These are phyloP conservation scores for Arctium lappa DNA, from an alignment of 129 eudicot genomes.

Conservation along the genomic window DNA sequence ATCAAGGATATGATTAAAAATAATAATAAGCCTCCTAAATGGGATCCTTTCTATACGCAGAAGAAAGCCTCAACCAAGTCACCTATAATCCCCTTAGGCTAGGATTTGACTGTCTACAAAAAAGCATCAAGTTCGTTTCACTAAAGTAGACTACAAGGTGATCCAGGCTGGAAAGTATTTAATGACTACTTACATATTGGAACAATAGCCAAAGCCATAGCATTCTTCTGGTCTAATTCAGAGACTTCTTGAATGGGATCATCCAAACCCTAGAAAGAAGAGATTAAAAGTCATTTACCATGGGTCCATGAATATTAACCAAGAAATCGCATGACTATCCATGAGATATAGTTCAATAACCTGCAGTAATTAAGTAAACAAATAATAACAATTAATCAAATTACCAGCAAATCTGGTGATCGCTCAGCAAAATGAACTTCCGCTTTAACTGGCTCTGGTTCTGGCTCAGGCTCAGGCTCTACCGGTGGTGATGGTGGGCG, in stretches of 20 bases:
- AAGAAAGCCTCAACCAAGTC: neutral
- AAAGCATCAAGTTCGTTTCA: neutral
- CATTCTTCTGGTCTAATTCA: constrained; percentile 66
- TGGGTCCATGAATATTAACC: neutral
- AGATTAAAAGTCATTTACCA: neutral
- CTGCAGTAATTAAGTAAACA: neutral
- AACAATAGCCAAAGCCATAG: constrained; percentile 70
- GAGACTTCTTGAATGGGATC: constrained; percentile 64
- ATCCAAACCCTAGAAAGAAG: constrained; percentile 49
- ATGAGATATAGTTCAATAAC: neutral
- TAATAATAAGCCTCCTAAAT: neutral
- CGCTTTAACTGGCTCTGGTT: constrained; percentile 50
- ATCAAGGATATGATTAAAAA: neutral
- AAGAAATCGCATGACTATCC: neutral
- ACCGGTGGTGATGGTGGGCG: constrained; percentile 52
- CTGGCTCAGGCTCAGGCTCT: constrained; percentile 41
- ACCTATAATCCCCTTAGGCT: neutral
- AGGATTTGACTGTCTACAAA: neutral
- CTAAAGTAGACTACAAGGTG: neutral
- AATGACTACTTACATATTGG: constrained; percentile 53
- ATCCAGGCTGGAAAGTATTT: neutral
- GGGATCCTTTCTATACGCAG: neutral
- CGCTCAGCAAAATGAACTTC: constrained; percentile 53
- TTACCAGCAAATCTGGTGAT: constrained; percentile 78
- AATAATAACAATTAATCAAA: neutral